Evolutionary conservation across 768 basidiomycete genomes (phyloP).

Genomic region (Auriscalpium orientale): DNA sequence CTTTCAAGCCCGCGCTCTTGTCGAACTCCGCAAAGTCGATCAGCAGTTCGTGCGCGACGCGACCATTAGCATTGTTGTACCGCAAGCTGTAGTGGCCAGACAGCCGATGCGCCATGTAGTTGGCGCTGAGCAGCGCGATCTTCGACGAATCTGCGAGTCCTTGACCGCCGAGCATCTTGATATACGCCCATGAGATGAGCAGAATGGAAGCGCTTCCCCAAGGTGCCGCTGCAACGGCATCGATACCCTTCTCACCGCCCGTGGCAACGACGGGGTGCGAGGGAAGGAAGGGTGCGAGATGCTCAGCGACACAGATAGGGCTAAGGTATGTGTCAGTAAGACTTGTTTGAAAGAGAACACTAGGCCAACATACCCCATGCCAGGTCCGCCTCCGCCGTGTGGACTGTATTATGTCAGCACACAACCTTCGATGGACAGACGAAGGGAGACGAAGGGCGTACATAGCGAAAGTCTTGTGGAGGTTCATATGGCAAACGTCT

Average conservation of each 20-base stretch:
- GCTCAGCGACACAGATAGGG: conserved; percentile 90
- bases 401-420: conserved; percentile 42
- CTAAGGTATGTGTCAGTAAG: conserved; percentile 25
- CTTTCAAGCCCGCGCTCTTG: conserved; percentile 81
- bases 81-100: conserved; percentile 77
- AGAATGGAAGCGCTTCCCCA: conserved; percentile 94
- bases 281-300: conserved; percentile 92
- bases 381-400: conserved; percentile 96
- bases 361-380: conserved; percentile 61
- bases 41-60: conserved; percentile 92
- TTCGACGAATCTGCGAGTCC: conserved; percentile 84
- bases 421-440: background rate
- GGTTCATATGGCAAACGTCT: conserved; percentile 96
- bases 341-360: background rate
- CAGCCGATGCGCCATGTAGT: conserved; percentile 92
- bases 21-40: conserved; percentile 96
- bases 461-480: conserved; percentile 98
- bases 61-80: conserved; percentile 84
- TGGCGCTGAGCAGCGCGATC: conserved; percentile 87
- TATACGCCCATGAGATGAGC: conserved; percentile 97
- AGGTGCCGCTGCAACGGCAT: conserved; percentile 86
- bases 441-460: conserved; percentile 28
- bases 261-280: conserved; percentile 69
- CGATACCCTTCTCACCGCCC: conserved; percentile 65
- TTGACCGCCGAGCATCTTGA: conserved; percentile 97